A percentile compares a stretch with the other conserved stretches of the same genome.
phyloP scores from a whole-genome alignment of 768 basidiomycete species.

The Candolleomyces efflorescens region DNA sequence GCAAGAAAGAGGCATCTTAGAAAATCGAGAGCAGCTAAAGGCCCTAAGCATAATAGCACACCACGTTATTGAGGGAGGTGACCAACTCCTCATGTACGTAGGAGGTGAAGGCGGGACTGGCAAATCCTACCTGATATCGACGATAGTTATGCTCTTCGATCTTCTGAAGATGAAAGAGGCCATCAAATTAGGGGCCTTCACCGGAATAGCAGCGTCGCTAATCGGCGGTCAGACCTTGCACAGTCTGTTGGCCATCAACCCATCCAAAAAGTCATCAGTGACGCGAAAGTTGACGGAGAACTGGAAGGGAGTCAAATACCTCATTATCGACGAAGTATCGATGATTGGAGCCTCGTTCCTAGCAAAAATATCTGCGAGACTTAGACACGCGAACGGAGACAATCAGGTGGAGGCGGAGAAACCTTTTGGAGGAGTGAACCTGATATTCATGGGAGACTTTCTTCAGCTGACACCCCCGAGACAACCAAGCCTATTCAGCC shows the following conservation, averaged over 20 bases:
- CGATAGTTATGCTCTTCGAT: constrained; percentile 16
- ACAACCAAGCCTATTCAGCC: constrained; percentile 13
- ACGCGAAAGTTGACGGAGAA: not conserved
- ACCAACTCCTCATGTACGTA: constrained; percentile 23
- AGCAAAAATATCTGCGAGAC: constrained; percentile 13
- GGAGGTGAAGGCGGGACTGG: constrained; percentile 25
- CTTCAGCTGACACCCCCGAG: constrained; percentile 8
- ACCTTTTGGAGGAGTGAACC: constrained; percentile 26
- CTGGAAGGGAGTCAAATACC: constrained; percentile 17
- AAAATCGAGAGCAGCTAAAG: not conserved
- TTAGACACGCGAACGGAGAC: constrained; percentile 17
- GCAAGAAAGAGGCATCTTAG: not conserved
- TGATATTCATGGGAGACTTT: constrained; percentile 24
- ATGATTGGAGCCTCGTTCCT: constrained; percentile 17
- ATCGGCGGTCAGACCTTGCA: constrained; percentile 26
- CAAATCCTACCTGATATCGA: constrained; percentile 23
- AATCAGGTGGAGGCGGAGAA: no score
- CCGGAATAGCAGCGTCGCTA: constrained; percentile 23
- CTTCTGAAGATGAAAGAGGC: not conserved
- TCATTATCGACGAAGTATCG: constrained; percentile 17
- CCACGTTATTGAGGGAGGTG: constrained; percentile 3
- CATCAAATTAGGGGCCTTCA: constrained; percentile 19
- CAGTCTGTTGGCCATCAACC: constrained; percentile 16
- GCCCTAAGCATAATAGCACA: constrained; percentile 7
- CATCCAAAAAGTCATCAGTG: not conserved